Evolutionary conservation across 164 flowering plant species (phyloP).

Genomic region (Taxillus chinensis): DNA sequence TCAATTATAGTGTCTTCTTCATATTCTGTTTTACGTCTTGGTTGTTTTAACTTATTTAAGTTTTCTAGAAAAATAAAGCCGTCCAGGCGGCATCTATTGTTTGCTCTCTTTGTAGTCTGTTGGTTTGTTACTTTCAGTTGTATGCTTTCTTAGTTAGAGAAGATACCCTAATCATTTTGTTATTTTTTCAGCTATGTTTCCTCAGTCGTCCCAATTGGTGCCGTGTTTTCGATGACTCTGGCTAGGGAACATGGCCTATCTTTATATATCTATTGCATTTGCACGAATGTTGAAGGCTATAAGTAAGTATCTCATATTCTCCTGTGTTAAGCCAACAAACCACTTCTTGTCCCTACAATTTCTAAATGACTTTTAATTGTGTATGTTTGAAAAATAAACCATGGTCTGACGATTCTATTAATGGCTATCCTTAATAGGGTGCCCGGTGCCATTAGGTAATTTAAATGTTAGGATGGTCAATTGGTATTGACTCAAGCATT

Average conservation of each 20-base stretch:
- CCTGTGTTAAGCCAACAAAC: not conserved
- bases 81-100: too few species aligned
- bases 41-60: too few species aligned
- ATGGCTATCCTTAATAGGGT: too few species aligned
- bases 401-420: not conserved
- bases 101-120: too few species aligned
- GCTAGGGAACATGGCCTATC: conserved; percentile 98
- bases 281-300: conserved; percentile 99
- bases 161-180: not conserved
- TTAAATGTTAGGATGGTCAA: not conserved
- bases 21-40: too few species aligned
- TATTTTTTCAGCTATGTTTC: conserved; percentile 49
- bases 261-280: conserved; percentile 93
- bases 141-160: not conserved
- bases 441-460: not conserved
- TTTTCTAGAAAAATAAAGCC: too few species aligned
- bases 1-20: too few species aligned
- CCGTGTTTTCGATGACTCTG: conserved; percentile 98
- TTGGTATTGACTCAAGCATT: not conserved
- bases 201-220: conserved; percentile 92
- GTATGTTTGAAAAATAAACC: not conserved
- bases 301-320: conserved; percentile 43
- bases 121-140: not conserved
- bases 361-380: not conserved
- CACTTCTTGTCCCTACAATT: too few species aligned